These are phyloP conservation scores for Hypoxylon lienhwacheense DNA, from an alignment of 495 filamentous ascomycete species.

Conservation along the genomic window DNA sequence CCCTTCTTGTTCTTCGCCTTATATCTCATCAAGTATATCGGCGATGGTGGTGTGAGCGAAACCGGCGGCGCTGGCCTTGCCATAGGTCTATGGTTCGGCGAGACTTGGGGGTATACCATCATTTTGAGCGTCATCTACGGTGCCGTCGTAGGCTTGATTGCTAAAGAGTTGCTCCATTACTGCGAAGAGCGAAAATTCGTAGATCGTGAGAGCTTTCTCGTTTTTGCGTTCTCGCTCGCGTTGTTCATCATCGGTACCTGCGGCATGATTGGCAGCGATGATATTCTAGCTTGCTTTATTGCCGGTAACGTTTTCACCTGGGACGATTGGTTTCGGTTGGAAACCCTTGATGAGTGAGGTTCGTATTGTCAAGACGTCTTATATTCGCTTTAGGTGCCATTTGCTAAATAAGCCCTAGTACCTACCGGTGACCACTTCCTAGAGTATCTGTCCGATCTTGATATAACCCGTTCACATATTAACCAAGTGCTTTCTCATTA, in stretches of 20 bases:
- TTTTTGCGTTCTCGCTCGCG: conserved; percentile 59
- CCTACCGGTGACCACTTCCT: not conserved
- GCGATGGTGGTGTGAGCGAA: conserved; percentile 50
- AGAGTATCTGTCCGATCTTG: no score
- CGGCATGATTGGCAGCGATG: conserved; percentile 88
- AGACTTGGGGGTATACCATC: conserved; percentile 85
- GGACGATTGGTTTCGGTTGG: conserved; percentile 91
- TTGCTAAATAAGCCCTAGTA: conserved; percentile 22
- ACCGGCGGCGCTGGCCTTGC: conserved; percentile 65
- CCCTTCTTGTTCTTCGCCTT: conserved; percentile 86
- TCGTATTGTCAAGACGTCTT: conserved; percentile 1
- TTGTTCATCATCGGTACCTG: conserved; percentile 85
- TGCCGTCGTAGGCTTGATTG: conserved; percentile 72
- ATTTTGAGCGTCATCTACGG: conserved; percentile 80
- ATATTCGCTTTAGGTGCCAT: not conserved
- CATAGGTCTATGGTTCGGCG: conserved; percentile 80
- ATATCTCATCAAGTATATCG: conserved; percentile 77
- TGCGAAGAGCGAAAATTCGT: conserved; percentile 82
- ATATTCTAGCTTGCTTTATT: conserved; percentile 90
- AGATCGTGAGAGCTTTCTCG: conserved; percentile 86
- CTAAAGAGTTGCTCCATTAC: conserved; percentile 79
- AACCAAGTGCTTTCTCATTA: conserved; percentile 4
- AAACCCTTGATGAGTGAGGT: conserved; percentile 82
- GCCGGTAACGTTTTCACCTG: conserved; percentile 90
- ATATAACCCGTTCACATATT: not conserved